phyloP scores from a whole-genome alignment of 2,329 filamentous ascomycete species.

The Diaporthe aspalathi region DNA sequence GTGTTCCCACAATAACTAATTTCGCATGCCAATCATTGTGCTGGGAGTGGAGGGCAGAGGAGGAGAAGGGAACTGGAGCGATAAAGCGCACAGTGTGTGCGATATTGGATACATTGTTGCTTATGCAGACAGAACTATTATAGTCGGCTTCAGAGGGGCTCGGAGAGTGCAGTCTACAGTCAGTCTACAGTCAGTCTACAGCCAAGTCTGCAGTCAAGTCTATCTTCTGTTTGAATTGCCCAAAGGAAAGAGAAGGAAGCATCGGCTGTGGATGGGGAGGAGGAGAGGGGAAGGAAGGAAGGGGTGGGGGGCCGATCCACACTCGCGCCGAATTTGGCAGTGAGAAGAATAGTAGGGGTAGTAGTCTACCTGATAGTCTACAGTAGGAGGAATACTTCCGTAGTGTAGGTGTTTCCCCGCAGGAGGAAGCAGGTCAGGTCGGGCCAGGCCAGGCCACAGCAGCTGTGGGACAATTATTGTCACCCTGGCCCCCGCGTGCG shows the following conservation, averaged over 20 bases:
- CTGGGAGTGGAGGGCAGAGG: background rate
- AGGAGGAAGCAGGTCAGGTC: background rate
- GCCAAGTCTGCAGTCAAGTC: no score
- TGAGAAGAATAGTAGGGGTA: background rate
- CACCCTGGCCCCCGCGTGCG: slow-evolving; percentile 20
- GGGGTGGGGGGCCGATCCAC: background rate
- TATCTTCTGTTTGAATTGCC: background rate
- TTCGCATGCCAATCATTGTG: slow-evolving; percentile 7
- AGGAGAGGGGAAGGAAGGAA: background rate
- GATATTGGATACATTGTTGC: no score
- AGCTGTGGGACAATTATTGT: background rate
- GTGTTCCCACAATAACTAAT: slow-evolving; percentile 12
- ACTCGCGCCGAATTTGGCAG: slow-evolving; percentile 3
- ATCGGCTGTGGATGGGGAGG: slow-evolving; percentile 5
- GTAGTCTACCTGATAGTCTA: no score
- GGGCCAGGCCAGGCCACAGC: no score
- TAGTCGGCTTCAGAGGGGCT: background rate
- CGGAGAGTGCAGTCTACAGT: background rate
- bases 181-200: background rate
- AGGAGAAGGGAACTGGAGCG: background rate
- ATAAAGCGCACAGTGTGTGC: background rate
- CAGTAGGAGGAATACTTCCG: no score
- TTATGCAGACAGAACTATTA: background rate
- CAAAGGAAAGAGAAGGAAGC: background rate
- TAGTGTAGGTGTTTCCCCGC: no score